phyloP scores from a whole-genome alignment of 1,284 basidiomycete genomes.

The Melampsora americana region DNA sequence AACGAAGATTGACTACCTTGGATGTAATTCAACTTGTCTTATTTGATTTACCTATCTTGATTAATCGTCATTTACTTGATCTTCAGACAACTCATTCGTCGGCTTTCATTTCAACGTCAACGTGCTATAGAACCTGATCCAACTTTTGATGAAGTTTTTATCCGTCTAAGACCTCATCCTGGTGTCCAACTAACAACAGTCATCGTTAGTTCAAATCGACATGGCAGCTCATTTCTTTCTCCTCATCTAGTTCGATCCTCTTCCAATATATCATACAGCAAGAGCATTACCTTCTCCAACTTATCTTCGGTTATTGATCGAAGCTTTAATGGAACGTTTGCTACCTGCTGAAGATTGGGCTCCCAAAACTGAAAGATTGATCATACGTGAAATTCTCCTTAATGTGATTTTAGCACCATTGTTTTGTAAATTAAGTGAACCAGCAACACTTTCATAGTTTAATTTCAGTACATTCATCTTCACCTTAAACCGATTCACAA shows the following conservation, averaged over 20 bases:
- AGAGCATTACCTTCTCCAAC: slow-evolving; percentile 61
- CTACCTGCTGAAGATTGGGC: slow-evolving; percentile 68
- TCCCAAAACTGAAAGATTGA: slow-evolving; percentile 67
- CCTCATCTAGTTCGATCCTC: neutral
- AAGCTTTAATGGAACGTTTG: slow-evolving; percentile 65
- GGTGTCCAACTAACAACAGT: neutral
- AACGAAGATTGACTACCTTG: neutral
- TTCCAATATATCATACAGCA: neutral
- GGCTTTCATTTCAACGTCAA: neutral
- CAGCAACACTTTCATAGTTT: slow-evolving; percentile 74
- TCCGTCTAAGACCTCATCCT: slow-evolving; percentile 4
- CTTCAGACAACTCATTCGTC: neutral
- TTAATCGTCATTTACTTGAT: slow-evolving; percentile 17
- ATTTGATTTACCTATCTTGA: neutral
- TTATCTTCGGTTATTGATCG: slow-evolving; percentile 71
- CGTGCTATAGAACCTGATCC: neutral
- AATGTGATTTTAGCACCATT: slow-evolving; percentile 67
- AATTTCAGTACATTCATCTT: slow-evolving; percentile 59
- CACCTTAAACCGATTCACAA: slow-evolving; percentile 19
- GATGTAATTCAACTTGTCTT: neutral
- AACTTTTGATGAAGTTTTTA: slow-evolving; percentile 3
- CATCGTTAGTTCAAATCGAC: neutral
- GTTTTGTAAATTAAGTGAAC: slow-evolving; percentile 67
- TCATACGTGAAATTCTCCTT: slow-evolving; percentile 71
- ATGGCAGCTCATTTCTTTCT: neutral